These are phyloP conservation scores for Pythium folliculosum DNA, from an alignment of 352 stramenopile species.

Conservation along the genomic window DNA sequence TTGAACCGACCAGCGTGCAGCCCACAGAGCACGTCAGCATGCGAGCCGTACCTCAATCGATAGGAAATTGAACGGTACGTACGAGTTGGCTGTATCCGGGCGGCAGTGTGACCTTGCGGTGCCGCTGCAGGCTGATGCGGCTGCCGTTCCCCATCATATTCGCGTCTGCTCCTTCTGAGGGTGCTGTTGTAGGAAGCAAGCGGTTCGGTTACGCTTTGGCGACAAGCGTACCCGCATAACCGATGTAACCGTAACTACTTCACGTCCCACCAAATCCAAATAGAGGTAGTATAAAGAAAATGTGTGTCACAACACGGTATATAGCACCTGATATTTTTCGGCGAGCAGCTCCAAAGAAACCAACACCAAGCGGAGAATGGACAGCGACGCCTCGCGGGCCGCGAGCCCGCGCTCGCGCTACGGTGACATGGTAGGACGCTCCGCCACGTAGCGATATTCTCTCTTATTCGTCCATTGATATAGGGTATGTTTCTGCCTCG, in stretches of 20 bases:
- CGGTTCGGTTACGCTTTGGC: too few species aligned
- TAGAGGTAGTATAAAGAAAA: not conserved
- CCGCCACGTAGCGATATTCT: not conserved
- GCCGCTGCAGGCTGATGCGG: conserved; percentile 61
- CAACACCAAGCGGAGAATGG: not conserved
- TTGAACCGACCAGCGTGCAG: not conserved
- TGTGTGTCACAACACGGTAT: not conserved
- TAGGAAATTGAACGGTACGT: conserved; percentile 5
- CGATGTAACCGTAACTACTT: too few species aligned
- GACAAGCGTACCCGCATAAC: too few species aligned
- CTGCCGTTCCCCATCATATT: conserved; percentile 51
- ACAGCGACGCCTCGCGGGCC: not conserved
- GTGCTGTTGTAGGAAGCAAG: too few species aligned
- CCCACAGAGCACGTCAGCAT: conserved; percentile 2
- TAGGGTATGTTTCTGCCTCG: too few species aligned
- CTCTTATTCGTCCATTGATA: too few species aligned
- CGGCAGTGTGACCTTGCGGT: conserved; percentile 79
- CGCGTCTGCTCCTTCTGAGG: not conserved
- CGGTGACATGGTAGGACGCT: not conserved
- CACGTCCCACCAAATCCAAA: too few species aligned
- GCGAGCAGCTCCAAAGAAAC: not conserved
- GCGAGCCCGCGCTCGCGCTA: not conserved
- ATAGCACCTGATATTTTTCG: not conserved
- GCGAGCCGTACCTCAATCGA: not conserved
- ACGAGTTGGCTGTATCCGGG: conserved; percentile 93